A percentile compares a stretch with the other conserved stretches of the same genome.
These are phyloP conservation scores for Leptodontidium sp. DNA, from an alignment of 2,329 filamentous ascomycete species.

Conservation along the genomic window DNA sequence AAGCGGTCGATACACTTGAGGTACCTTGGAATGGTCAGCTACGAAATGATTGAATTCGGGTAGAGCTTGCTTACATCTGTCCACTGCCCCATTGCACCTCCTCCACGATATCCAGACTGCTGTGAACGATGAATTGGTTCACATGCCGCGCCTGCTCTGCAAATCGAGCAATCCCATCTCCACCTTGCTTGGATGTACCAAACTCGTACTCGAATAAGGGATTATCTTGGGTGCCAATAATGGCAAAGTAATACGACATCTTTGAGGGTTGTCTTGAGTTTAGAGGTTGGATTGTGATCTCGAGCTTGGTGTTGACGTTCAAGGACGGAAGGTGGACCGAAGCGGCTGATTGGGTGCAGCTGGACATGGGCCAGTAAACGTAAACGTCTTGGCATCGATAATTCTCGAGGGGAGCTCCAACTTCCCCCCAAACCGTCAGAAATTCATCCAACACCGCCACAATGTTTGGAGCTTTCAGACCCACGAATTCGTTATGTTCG, in stretches of 20 bases:
- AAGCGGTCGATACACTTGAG: conserved; percentile 97
- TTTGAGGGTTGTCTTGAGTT: conserved; percentile 35
- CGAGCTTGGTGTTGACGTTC: conserved; percentile 22
- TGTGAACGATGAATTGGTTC: conserved; percentile 98
- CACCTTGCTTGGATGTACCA: conserved; percentile 93
- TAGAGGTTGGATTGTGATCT: conserved; percentile 11
- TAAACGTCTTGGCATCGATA: conserved; percentile 39
- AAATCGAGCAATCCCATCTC: conserved; percentile 91
- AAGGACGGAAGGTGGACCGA: conserved; percentile 24
- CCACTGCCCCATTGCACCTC: conserved; percentile 93
- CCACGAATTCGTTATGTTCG: conserved; percentile 77
- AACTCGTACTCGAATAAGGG: conserved; percentile 98
- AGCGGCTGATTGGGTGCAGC: conserved; percentile 40
- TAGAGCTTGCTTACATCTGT: conserved; percentile 70
- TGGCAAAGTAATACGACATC: conserved; percentile 99
- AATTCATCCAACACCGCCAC: conserved; percentile 43
- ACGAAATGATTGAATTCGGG: conserved; percentile 21
- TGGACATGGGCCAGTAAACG: not conserved
- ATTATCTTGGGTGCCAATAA: conserved; percentile 94
- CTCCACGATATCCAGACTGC: conserved; percentile 92
- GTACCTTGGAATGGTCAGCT: conserved; percentile 66
- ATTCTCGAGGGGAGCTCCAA: conserved; percentile 31
- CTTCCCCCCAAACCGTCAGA: conserved; percentile 20
- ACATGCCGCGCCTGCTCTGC: conserved; percentile 87
- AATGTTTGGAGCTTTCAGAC: conserved; percentile 88